These are phyloP conservation scores for Oryza meridionalis DNA, from an alignment of 176 grass and related monocot genomes.

Conservation along the genomic window DNA sequence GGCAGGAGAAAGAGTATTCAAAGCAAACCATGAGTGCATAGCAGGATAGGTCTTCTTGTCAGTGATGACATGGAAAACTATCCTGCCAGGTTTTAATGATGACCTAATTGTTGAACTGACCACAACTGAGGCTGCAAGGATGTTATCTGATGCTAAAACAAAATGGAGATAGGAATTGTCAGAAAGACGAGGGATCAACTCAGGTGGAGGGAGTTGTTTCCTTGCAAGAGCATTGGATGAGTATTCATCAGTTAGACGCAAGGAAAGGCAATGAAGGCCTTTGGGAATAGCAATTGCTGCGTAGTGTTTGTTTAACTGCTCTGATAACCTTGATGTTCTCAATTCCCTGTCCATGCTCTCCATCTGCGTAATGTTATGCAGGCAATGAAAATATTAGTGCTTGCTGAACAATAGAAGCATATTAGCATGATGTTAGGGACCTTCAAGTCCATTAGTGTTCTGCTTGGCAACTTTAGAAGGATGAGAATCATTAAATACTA, in stretches of 20 bases:
- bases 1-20: constrained; percentile 74
- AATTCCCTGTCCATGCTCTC: constrained; percentile 92
- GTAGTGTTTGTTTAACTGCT: constrained; percentile 96
- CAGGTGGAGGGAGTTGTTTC: constrained; percentile 89
- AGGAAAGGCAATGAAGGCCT: constrained; percentile 91
- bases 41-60: constrained; percentile 98
- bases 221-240: constrained; percentile 98
- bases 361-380: constrained; percentile 65
- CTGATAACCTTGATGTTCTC: constrained; percentile 77
- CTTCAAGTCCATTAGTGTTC: constrained; percentile 9
- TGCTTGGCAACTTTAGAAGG: constrained; percentile 9
- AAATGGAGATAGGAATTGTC: constrained; percentile 86
- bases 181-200: constrained; percentile 75
- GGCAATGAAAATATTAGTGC: constrained; percentile 31
- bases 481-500: neutral
- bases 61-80: constrained; percentile 94
- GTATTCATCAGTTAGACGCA: constrained; percentile 95
- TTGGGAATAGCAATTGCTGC: constrained; percentile 94
- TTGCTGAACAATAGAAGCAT: constrained; percentile 21
- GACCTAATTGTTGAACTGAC: constrained; percentile 75
- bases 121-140: constrained; percentile 98
- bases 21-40: constrained; percentile 99
- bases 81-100: constrained; percentile 75
- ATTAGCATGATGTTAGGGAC: constrained; percentile 15
- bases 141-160: constrained; percentile 92